Evolutionary conservation across 441 rosid species (phyloP), one percentile per base, ranked within the genome.

Genomic region (Arabidopsis hybrid): DNA sequence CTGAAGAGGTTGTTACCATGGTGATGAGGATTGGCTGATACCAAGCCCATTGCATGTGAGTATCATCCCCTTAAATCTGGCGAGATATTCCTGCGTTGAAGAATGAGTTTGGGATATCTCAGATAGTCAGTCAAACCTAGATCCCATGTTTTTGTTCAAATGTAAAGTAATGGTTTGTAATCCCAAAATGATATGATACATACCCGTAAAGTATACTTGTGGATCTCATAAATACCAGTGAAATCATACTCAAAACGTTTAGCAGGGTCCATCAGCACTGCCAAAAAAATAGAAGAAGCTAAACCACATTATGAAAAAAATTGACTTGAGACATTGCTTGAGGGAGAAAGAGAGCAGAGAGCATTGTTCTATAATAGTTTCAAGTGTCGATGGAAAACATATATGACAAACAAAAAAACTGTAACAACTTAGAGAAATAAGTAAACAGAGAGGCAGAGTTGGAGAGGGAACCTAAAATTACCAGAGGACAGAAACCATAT

Each of bases 1-100:
- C 10, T 53, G 55, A 12, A 32, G 49, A 66, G 66, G 34, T 55
- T 67, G 65, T 80, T 86, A 87, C 92, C 90, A 86, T 62, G 60
- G 76, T 50, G 92, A 80, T 57, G 89, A 46, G 36, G 82, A 58
- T 6, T 77, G 86, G 73, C 83, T 78, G 35, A 91, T 91, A 63
- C 95, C 95, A 21, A 91, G 97, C 39, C 95, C 97, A 49, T 91
- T 89, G 84, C 95, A 91, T 26, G 97, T 91, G 72, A 91, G 89
- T 61, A 86, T 91, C 93, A 91, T 86, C 80, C 97, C 95, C 81
- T 91, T 91, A 76, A 88, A 91, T 83, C 97, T 85, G 53, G 89
- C 85, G 43, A 91, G 95, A 79, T 89, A 91, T 79, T 91, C 97
- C 97, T 91, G 85, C 26, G 55, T 64, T 38, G 1, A 26, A 17